Percentiles rank a stretch among this genome's conserved stretches.
Conservation (phyloP, 495 filamentous ascomycete genomes). For the Tuber melanosporum region DNA sequence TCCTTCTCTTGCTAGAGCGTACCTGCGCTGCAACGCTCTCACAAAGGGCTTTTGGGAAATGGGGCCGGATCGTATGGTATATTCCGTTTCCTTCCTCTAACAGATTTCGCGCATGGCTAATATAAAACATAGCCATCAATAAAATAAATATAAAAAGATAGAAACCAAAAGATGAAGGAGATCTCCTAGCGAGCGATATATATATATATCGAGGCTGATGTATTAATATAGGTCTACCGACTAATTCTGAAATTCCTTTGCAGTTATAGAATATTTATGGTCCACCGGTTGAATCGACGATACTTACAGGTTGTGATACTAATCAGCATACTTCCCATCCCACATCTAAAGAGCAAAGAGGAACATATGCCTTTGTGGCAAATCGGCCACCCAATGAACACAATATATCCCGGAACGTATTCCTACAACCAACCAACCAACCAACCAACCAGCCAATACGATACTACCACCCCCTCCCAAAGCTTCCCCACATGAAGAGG, state of each 20-base stretch:
- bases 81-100: background rate
- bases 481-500: background rate
- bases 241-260: background rate
- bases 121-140: background rate
- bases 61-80: background rate
- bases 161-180: background rate
- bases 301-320: background rate
- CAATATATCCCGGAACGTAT: conserved; percentile 26
- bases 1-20: background rate
- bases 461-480: background rate
- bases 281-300: conserved; percentile 23
- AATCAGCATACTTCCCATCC: background rate
- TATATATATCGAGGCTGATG: background rate
- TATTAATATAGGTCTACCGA: background rate
- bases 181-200: background rate
- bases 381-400: conserved; percentile 37
- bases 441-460: background rate
- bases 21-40: background rate
- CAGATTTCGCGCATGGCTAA: background rate
- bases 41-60: background rate
- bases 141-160: background rate
- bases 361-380: conserved; percentile 25
- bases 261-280: conserved; percentile 7
- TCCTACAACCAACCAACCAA: conserved; percentile 1
- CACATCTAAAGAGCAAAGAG: background rate